Evolutionary conservation across 805 yeast species (phyloP).

Genomic region (Cyberlindnera nakhonratchasimensis): DNA sequence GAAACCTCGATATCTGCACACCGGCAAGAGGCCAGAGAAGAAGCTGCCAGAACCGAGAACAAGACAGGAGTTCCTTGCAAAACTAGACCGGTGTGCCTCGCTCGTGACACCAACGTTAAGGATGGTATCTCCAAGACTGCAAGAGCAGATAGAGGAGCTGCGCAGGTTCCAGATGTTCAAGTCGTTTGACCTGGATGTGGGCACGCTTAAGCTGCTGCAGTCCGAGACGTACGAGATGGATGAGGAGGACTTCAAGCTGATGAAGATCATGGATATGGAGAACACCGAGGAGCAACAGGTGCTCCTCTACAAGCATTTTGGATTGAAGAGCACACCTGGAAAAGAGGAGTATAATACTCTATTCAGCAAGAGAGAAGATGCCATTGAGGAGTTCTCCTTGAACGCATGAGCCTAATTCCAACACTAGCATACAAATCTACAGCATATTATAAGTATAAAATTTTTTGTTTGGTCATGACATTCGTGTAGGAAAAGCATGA

Average conservation of each 20-base stretch:
- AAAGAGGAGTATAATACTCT: neutral
- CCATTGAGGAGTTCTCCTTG: neutral
- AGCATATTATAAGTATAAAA: neutral
- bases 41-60: neutral
- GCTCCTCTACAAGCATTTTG: conserved; percentile 4
- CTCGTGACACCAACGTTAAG: conserved; percentile 12
- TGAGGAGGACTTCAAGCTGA: conserved; percentile 11
- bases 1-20: conserved; percentile 3
- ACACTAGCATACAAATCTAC: neutral
- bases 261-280: conserved; percentile 9
- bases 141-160: conserved; percentile 13
- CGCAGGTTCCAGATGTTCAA: conserved; percentile 19
- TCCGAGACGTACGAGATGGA: conserved; percentile 14
- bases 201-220: conserved; percentile 14
- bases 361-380: neutral
- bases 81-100: conserved; percentile 9
- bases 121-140: conserved; percentile 8
- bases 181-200: conserved; percentile 14
- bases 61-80: neutral
- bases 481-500: neutral
- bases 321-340: conserved; percentile 5
- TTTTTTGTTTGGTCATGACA: neutral
- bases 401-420: neutral
- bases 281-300: conserved; percentile 3
- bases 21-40: neutral